A percentile compares a stretch with the other conserved stretches of the same genome.
These are phyloP conservation scores for Crinitomyces ghanaensis DNA, from an alignment of 805 yeast genomes.

Conservation along the genomic window DNA sequence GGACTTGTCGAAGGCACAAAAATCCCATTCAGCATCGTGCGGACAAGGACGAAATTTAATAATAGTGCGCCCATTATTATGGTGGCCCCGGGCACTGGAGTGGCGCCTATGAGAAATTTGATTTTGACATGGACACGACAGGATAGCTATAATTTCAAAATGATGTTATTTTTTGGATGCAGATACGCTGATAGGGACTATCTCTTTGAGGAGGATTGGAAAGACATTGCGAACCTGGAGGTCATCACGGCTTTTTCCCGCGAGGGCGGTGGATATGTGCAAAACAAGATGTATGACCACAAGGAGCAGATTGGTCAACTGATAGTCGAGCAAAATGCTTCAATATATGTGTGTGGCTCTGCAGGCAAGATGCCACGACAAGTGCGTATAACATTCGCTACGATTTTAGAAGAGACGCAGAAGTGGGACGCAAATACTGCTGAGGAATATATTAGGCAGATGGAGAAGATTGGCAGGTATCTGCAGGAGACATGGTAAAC, in stretches of 20 bases:
- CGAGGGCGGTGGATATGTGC: slow-evolving; percentile 53
- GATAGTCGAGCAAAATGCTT: slow-evolving; percentile 43
- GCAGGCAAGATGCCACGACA: slow-evolving; percentile 90
- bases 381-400: slow-evolving; percentile 69
- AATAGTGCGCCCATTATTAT: slow-evolving; percentile 47
- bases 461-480: slow-evolving; percentile 59
- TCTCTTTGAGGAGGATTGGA: slow-evolving; percentile 49
- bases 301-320: slow-evolving; percentile 39
- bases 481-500: slow-evolving; percentile 81
- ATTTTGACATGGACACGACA: slow-evolving; percentile 29
- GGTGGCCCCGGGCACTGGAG: slow-evolving; percentile 91
- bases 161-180: slow-evolving; percentile 65
- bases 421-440: slow-evolving; percentile 36
- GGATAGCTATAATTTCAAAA: slow-evolving; percentile 12
- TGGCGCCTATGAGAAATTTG: slow-evolving; percentile 81
- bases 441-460: slow-evolving; percentile 36
- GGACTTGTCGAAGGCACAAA: slow-evolving; percentile 36
- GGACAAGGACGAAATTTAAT: slow-evolving; percentile 33
- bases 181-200: slow-evolving; percentile 56
- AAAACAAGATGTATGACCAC: slow-evolving; percentile 50
- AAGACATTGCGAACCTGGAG: slow-evolving; percentile 28
- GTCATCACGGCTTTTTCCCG: slow-evolving; percentile 36
- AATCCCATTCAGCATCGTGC: slow-evolving; percentile 35
- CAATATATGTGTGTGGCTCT: slow-evolving; percentile 79
- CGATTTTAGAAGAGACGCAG: slow-evolving; percentile 40